These are phyloP conservation scores for Wickerhamomyces silvicola DNA, from an alignment of 805 yeast genomes.

Conservation along the genomic window DNA sequence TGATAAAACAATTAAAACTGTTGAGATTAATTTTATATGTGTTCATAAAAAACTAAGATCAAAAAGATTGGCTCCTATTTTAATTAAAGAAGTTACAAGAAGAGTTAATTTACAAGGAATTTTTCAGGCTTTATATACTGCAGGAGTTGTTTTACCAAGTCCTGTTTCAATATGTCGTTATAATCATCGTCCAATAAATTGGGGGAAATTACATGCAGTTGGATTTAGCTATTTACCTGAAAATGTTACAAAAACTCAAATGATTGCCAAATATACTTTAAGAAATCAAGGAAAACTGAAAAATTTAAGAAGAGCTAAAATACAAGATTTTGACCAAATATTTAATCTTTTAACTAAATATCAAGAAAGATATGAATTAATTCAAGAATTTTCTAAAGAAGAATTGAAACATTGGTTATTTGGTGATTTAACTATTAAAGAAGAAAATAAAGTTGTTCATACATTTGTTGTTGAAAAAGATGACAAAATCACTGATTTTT, in stretches of 20 bases:
- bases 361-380: conserved; percentile 65
- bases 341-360: conserved; percentile 51
- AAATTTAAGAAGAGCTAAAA: conserved; percentile 47
- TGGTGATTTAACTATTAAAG: conserved; percentile 35
- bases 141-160: conserved; percentile 87
- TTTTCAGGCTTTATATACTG: conserved; percentile 96
- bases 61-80: conserved; percentile 90
- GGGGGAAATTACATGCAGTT: conserved; percentile 84
- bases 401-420: conserved; percentile 82
- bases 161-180: conserved; percentile 87
- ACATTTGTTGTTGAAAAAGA: conserved; percentile 66
- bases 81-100: conserved; percentile 91
- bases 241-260: conserved; percentile 58
- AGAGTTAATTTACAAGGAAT: conserved; percentile 77
- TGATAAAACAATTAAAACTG: conserved; percentile 49
- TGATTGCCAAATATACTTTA: conserved; percentile 62
- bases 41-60: conserved; percentile 89
- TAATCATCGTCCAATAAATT: conserved; percentile 88
- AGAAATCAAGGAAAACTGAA: conserved; percentile 44
- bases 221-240: conserved; percentile 83
- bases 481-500: conserved; percentile 76
- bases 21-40: conserved; percentile 89
- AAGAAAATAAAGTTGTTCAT: conserved; percentile 50
- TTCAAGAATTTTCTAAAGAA: conserved; percentile 59
- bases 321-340: conserved; percentile 60